A percentile compares a stretch with the other conserved stretches of the same genome.
These are phyloP conservation scores for Citrus reticulata DNA, from an alignment of 345 rosid species.

Conservation along the genomic window DNA sequence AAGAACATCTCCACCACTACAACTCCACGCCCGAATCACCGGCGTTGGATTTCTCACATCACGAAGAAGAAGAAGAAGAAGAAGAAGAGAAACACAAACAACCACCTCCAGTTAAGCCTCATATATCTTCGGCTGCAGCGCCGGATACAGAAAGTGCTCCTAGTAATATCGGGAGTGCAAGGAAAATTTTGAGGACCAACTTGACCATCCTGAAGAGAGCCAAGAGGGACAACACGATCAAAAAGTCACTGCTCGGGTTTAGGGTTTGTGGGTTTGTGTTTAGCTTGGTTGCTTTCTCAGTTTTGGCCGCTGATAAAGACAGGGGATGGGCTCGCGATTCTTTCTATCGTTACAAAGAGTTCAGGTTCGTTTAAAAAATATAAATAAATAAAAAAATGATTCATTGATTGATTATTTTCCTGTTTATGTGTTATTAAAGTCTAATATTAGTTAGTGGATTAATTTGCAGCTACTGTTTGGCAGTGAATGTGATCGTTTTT, in stretches of 20 bases:
- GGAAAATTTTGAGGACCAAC: conserved; percentile 34
- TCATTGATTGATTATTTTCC: no score
- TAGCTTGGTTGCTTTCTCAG: conserved; percentile 67
- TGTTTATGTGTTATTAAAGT: neutral
- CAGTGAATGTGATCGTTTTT: conserved; percentile 73
- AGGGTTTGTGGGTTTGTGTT: conserved; percentile 60
- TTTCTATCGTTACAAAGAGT: conserved; percentile 73
- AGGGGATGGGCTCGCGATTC: conserved; percentile 94
- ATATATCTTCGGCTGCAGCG: neutral
- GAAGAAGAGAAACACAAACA: neutral
- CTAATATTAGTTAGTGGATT: conserved; percentile 1
- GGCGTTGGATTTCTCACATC: conserved; percentile 24
- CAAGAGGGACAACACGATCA: conserved; percentile 40
- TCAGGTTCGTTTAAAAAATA: conserved; percentile 44
- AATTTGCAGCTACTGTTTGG: conserved; percentile 63
- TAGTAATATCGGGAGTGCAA: conserved; percentile 22
- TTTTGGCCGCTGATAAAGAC: conserved; percentile 76
- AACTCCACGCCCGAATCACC: conserved; percentile 26
- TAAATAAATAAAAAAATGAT: no score
- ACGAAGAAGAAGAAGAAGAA: conserved; percentile 17
- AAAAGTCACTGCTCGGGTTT: conserved; percentile 47
- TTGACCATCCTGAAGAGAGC: conserved; percentile 44
- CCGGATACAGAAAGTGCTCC: conserved; percentile 10
- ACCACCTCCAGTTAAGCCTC: conserved; percentile 1
- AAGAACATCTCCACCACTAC: neutral